A percentile compares a stretch with the other conserved stretches of the same genome.
These are phyloP conservation scores for Pterocarpus santalinus DNA, from an alignment of 306 rosid genomes.

Conservation along the genomic window DNA sequence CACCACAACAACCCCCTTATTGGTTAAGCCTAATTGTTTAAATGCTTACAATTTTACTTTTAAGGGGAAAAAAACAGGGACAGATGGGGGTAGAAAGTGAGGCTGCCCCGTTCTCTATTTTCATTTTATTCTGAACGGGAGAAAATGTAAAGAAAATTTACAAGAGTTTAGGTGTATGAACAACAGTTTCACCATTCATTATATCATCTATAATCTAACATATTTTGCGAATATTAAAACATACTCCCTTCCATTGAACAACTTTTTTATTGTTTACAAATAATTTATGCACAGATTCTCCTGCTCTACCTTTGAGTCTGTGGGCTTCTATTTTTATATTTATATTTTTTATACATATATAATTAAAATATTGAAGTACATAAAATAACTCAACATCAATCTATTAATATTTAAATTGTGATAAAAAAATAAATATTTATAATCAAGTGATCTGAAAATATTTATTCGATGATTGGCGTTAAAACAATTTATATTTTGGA, in stretches of 20 bases:
- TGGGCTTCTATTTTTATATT: neutral
- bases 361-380: too few species aligned
- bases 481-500: too few species aligned
- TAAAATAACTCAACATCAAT: neutral
- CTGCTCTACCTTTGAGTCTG: neutral
- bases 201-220: neutral
- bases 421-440: neutral
- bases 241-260: neutral
- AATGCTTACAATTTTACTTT: too few species aligned
- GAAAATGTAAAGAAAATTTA: neutral
- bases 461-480: neutral
- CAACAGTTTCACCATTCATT: neutral
- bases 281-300: neutral
- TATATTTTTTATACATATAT: neutral
- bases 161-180: neutral
- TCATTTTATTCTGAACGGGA: neutral
- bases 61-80: too few species aligned
- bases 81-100: neutral
- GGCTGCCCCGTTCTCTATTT: neutral
- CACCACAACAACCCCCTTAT: too few species aligned
- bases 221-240: neutral
- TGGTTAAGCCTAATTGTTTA: too few species aligned
- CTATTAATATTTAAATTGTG: neutral
- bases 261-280: neutral
- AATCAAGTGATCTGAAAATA: neutral